phyloP scores from a whole-genome alignment of 768 basidiomycete genomes.

The Rhizopogon salebrosus region DNA sequence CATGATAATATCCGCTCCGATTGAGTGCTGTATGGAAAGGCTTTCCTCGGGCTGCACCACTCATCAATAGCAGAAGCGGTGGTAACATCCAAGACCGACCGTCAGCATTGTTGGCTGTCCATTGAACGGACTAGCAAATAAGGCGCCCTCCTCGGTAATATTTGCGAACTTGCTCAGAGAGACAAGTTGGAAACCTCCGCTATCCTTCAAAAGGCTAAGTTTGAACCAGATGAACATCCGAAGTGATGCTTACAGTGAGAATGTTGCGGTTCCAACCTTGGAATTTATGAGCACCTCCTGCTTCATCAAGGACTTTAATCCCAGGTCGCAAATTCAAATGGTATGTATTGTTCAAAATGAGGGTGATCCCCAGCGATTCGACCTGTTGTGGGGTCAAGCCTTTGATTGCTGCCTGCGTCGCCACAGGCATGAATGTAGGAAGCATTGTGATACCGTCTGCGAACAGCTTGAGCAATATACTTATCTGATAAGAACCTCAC shows the following conservation, averaged over 20 bases:
- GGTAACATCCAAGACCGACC: conserved; percentile 34
- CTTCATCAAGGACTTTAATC: conserved; percentile 61
- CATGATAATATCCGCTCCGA: conserved; percentile 94
- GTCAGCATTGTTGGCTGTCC: conserved; percentile 88
- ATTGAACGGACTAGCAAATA: conserved; percentile 80
- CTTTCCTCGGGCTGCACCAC: conserved; percentile 76
- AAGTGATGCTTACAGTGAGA: conserved; percentile 54
- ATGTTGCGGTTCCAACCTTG: conserved; percentile 87
- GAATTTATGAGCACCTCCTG: conserved; percentile 84
- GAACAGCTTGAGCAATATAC: conserved; percentile 3
- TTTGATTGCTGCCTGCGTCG: conserved; percentile 90
- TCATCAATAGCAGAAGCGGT: conserved; percentile 4
- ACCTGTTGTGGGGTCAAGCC: conserved; percentile 84
- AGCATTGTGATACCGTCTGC: conserved; percentile 77
- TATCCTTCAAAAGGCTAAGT: conserved; percentile 47
- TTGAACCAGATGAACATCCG: conserved; percentile 2
- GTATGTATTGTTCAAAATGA: conserved; percentile 89
- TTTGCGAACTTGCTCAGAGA: conserved; percentile 79
- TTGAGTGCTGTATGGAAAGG: conserved; percentile 84
- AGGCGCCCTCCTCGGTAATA: conserved; percentile 85
- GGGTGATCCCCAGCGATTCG: conserved; percentile 72
- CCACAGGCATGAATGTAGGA: conserved; percentile 92
- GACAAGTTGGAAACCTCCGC: conserved; percentile 87
- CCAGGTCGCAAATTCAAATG: conserved; percentile 87
- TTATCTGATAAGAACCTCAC: conserved; percentile 17